These are phyloP conservation scores for Fusarium xylarioides DNA, from an alignment of 2,329 filamentous ascomycete species.

Conservation along the genomic window DNA sequence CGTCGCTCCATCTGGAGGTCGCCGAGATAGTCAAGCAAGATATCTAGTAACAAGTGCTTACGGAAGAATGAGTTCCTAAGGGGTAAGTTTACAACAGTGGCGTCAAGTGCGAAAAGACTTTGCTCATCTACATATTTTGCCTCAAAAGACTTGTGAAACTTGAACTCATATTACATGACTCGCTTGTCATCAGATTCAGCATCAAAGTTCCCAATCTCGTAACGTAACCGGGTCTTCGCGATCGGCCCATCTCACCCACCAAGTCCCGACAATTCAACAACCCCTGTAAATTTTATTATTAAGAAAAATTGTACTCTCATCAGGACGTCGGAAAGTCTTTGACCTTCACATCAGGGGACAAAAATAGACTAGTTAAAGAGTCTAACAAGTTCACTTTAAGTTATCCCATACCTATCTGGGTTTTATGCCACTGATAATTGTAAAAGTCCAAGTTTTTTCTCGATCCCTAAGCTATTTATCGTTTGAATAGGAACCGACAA, in stretches of 20 bases:
- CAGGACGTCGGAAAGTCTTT: background rate
- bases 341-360: background rate
- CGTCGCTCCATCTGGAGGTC: conserved; percentile 11
- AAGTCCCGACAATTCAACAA: conserved; percentile 18
- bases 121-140: background rate
- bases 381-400: background rate
- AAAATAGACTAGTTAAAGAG: background rate
- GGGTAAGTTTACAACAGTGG: background rate
- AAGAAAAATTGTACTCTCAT: background rate
- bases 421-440: background rate
- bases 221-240: conserved; percentile 24
- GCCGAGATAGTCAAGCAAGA: background rate
- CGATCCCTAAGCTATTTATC: background rate
- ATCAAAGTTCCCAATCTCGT: conserved; percentile 24
- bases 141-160: background rate
- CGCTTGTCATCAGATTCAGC: conserved; percentile 26
- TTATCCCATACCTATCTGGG: background rate
- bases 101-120: background rate
- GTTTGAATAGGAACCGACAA: background rate
- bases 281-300: conserved; percentile 20
- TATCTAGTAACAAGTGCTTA: conserved; percentile 22
- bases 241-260: conserved; percentile 32
- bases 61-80: background rate
- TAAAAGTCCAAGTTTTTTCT: background rate
- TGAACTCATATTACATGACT: conserved; percentile 27